Evolutionary conservation across 2,329 filamentous ascomycete species (phyloP), one percentile per base, ranked within the genome.

Genomic region (Cladorrhinum sp.): DNA sequence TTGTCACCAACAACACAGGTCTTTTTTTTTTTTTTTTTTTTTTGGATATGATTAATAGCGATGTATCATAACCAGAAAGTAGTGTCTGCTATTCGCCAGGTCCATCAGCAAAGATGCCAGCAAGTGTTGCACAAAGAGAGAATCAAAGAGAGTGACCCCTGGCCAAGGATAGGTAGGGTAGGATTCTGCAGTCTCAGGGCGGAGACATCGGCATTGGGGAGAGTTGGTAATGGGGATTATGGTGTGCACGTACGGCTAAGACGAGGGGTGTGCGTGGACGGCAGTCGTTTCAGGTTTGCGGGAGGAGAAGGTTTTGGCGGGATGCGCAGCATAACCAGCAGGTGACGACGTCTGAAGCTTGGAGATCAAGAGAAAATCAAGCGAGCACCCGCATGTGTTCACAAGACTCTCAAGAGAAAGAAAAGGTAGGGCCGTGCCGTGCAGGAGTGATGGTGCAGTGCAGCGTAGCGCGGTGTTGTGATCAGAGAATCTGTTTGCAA

Each of bases 281-380:
- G 60, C 33, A 58, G 48, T 53, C 42, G 77, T 79, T 79, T 78
- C 77, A 79, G 73, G 66, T 67, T 69, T 69, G 72, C 71, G 69
- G 71, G 68, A 71, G 66, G 59, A 62, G 63, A 57, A 59, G 56
- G 48, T 36, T 60, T 62, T 53, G 18, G 52, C 33, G 51, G 53
- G 33, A 59, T 42, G 52, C 58, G 52, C 51, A 61, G 58, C 49
- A 24, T 30, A 54, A 21, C 57, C 58, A 65, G 51, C 59, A 58
- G 42, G 64, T 57, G 64, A 61, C 60, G 61, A 62, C 66, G 70
- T 72, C 70, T 69, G 68, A 66, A 62, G 62, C 48, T 57, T 59
- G 69, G 59, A 66, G 73, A 74, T 75, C 72, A 73, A 68, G 71
- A 69, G 72, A 67, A 70, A 70, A 74, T 73, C 73, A 72, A 64